These are phyloP conservation scores for Suillus subalutaceus DNA, from an alignment of 768 basidiomycete species.

Conservation along the genomic window DNA sequence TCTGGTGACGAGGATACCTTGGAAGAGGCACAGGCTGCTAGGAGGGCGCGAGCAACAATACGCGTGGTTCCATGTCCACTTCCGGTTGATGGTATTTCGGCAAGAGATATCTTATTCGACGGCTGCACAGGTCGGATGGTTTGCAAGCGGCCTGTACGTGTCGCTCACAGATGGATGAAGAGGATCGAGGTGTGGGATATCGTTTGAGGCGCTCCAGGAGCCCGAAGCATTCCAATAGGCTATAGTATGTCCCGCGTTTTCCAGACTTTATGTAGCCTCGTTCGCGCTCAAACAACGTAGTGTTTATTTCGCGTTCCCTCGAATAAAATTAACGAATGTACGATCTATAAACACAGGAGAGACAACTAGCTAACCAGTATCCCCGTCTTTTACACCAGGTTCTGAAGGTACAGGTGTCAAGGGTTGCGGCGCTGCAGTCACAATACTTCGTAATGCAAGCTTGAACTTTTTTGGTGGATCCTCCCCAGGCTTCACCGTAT, in stretches of 20 bases:
- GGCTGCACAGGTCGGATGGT: constrained; percentile 7
- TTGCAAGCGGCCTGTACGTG: constrained; percentile 8
- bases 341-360: constrained; percentile 4
- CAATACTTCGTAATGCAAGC: constrained; percentile 57
- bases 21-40: constrained; percentile 9
- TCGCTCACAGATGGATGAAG: constrained; percentile 10
- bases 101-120: constrained; percentile 7
- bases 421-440: constrained; percentile 35
- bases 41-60: constrained; percentile 5
- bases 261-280: constrained; percentile 7
- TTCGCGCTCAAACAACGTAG: constrained; percentile 6
- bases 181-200: constrained; percentile 11
- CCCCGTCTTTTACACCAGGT: constrained; percentile 70
- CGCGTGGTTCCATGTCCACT: constrained; percentile 9
- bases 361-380: constrained; percentile 56
- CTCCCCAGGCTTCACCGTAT: constrained; percentile 36
- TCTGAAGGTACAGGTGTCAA: constrained; percentile 55
- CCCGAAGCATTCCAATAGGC: background rate
- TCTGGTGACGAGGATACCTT: constrained; percentile 6
- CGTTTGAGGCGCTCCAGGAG: constrained; percentile 3
- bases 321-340: constrained; percentile 11
- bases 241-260: background rate
- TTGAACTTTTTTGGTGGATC: constrained; percentile 72
- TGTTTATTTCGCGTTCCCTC: constrained; percentile 3
- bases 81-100: constrained; percentile 9